phyloP scores from a whole-genome alignment of 2,329 filamentous ascomycete species.

The Exophiala sp. region DNA sequence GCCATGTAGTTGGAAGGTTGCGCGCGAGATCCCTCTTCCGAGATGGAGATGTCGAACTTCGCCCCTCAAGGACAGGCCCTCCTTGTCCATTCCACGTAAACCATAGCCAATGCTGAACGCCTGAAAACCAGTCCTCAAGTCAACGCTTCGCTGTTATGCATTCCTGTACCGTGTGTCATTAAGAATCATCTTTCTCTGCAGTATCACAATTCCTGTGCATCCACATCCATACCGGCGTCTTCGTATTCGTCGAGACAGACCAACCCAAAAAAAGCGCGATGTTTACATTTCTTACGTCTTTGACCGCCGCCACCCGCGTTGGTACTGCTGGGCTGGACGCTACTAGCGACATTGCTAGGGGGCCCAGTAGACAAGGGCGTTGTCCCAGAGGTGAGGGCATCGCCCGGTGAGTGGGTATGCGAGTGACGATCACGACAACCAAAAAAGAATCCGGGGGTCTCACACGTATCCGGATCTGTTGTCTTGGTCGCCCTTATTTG shows the following conservation, averaged over 20 bases:
- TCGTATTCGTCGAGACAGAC: slow-evolving; percentile 28
- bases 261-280: slow-evolving; percentile 29
- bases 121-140: neutral
- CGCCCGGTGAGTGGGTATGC: slow-evolving; percentile 1
- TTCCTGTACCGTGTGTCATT: neutral
- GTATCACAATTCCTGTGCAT: slow-evolving; percentile 13
- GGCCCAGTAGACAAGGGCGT: slow-evolving; percentile 10
- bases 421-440: slow-evolving; percentile 44
- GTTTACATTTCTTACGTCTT: slow-evolving; percentile 26
- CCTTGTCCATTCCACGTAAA: neutral
- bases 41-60: no score
- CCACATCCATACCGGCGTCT: slow-evolving; percentile 6
- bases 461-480: slow-evolving; percentile 34
- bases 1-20: no score
- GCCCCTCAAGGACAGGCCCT: no score
- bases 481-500: slow-evolving; percentile 17
- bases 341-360: slow-evolving; percentile 31
- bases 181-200: neutral
- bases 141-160: neutral
- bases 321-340: slow-evolving; percentile 26
- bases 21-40: no score
- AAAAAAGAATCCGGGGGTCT: slow-evolving; percentile 53
- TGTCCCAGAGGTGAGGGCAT: slow-evolving; percentile 30
- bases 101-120: neutral
- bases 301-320: slow-evolving; percentile 2